Percentiles rank a stretch among this genome's conserved stretches.
Evolutionary conservation across 1,284 basidiomycete species (phyloP).

Genomic region (Agaricales sp.): DNA sequence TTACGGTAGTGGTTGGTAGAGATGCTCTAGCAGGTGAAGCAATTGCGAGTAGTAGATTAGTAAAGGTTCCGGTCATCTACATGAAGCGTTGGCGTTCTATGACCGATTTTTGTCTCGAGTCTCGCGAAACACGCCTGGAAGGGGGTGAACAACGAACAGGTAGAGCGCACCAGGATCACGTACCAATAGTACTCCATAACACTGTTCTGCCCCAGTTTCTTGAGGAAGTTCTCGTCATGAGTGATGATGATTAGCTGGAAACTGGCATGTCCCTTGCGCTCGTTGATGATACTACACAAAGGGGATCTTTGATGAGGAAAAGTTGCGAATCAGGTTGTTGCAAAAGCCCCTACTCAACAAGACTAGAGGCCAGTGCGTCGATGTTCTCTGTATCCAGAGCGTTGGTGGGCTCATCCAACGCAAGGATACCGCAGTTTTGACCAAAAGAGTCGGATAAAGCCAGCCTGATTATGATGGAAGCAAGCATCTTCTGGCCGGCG

Average conservation of each 20-base stretch:
- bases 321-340: conserved; percentile 6
- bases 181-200: conserved; percentile 92
- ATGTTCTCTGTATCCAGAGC: conserved; percentile 97
- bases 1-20: no score
- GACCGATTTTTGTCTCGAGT: conserved; percentile 60
- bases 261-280: conserved; percentile 80
- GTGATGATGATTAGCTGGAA: conserved; percentile 98
- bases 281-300: conserved; percentile 91
- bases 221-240: conserved; percentile 86
- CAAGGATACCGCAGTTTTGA: conserved; percentile 95
- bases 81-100: conserved; percentile 61
- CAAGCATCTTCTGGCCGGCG: conserved; percentile 97
- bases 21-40: no score
- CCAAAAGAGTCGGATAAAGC: conserved; percentile 97
- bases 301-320: no score
- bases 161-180: conserved; percentile 15
- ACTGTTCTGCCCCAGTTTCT: conserved; percentile 74
- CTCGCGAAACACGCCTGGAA: conserved; percentile 47
- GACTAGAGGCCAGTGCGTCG: conserved; percentile 82
- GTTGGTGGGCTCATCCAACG: conserved; percentile 97
- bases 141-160: neutral
- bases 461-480: conserved; percentile 98
- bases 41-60: no score
- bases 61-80: no score
- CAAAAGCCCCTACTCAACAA: conserved; percentile 68